phyloP scores from a whole-genome alignment of 768 basidiomycete genomes.

The Hygrocybe punicea region DNA sequence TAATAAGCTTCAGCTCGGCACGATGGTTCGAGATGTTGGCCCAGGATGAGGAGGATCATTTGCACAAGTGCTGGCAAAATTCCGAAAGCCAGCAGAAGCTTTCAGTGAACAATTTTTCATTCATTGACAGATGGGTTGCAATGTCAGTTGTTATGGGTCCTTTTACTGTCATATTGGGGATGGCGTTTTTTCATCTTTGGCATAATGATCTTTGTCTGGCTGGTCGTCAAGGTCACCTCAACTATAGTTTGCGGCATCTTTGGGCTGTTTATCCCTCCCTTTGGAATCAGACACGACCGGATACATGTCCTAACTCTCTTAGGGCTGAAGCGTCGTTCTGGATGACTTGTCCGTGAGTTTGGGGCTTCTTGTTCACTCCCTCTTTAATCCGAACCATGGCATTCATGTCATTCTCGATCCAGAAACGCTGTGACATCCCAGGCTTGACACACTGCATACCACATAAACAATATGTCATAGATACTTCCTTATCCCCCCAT shows the following conservation, averaged over 20 bases:
- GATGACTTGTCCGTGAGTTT: neutral
- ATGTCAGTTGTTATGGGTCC: neutral
- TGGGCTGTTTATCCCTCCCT: neutral
- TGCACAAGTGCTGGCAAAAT: neutral
- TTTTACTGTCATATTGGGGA: neutral
- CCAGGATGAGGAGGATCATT: neutral
- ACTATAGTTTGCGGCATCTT: neutral
- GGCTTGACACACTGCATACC: no score
- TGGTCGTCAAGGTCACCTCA: neutral
- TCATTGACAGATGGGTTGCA: neutral
- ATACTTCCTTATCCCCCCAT: no score
- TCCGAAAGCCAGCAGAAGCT: neutral
- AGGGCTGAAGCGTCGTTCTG: neutral
- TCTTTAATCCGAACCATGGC: no score
- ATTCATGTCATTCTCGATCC: no score
- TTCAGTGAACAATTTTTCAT: neutral
- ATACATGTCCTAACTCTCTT: neutral
- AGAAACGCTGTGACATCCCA: no score
- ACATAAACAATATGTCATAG: no score
- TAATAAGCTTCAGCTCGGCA: neutral
- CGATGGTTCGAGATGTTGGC: neutral
- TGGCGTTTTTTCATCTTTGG: neutral
- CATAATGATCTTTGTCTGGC: neutral
- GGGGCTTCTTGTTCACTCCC: no score
- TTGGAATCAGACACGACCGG: neutral